Evolutionary conservation across 2,329 filamentous ascomycete species (phyloP).

Genomic region (Sphaerulina musiva): DNA sequence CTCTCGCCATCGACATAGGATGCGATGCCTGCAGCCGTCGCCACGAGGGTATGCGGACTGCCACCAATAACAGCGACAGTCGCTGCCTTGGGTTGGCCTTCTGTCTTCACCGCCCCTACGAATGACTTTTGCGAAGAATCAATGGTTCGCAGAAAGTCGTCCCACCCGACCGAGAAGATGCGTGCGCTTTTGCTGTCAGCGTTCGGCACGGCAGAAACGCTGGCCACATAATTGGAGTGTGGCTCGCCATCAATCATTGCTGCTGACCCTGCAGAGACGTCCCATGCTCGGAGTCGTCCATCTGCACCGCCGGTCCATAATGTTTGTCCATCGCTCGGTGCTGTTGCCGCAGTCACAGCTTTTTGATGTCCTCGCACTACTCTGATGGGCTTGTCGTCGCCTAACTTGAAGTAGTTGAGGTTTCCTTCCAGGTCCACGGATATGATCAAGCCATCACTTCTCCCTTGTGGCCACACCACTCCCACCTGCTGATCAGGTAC

Average conservation of each 20-base stretch:
- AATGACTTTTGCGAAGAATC: conserved; percentile 72
- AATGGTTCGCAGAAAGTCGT: conserved; percentile 77
- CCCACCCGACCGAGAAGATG: conserved; percentile 87
- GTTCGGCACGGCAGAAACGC: conserved; percentile 52
- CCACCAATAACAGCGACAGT: conserved; percentile 51
- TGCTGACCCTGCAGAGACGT: conserved; percentile 62
- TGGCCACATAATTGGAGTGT: conserved; percentile 80
- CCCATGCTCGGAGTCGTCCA: conserved; percentile 79
- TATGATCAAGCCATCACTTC: conserved; percentile 80
- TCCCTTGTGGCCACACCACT: conserved; percentile 77
- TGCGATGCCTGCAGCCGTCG: conserved; percentile 51
- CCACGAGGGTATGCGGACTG: conserved; percentile 47
- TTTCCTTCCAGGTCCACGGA: conserved; percentile 83
- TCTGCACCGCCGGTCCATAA: conserved; percentile 91
- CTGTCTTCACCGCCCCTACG: conserved; percentile 61
- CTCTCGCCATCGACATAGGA: conserved; percentile 53
- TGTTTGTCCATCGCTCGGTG: conserved; percentile 52
- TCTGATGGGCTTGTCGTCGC: conserved; percentile 60
- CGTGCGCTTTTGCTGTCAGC: not conserved
- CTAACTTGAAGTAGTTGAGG: conserved; percentile 77
- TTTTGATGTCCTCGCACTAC: conserved; percentile 85
- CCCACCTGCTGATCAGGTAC: conserved; percentile 86
- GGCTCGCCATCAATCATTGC: conserved; percentile 68
- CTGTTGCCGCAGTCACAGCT: conserved; percentile 71
- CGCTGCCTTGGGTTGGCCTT: conserved; percentile 74